Base-by-base conservation (phyloP, 768 basidiomycete genomes). In the Jaapia argillacea region DNA sequence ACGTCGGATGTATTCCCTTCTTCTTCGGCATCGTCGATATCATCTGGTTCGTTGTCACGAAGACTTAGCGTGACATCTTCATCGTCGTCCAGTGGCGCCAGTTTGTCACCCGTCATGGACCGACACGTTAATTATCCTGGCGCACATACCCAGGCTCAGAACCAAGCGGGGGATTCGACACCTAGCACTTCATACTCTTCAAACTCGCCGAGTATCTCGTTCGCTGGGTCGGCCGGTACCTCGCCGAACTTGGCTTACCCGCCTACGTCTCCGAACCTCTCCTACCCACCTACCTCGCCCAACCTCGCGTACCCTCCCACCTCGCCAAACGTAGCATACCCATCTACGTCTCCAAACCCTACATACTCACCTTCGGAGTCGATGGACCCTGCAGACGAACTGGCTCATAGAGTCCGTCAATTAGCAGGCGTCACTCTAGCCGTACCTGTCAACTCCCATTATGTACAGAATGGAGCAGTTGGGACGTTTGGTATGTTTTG, bases 51-150 rank as follows among this genome's bases (percentile, higher is more conserved):
- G 10, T 10, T 10, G 10, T 51, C 47, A 4, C 62, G 75, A 5
- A 65, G 75, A 28, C 59, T 77, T 4, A 79, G 77, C 54, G 55
- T 77, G 6, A 71, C 72, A 6, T 79, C 78, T 0, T 71, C 70
- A 0, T 71, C 72, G 1, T 70, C 76, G 10, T 73, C 74, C 3
- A 75, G 77, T 10, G 74, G 70, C 13, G 72, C 69, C 0, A 75
- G 76, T 0, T 58, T 75, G 10, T 76, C 76, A 1, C 71, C 78
- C 0, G 55, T 68, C 5, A 59, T 70, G 13, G 71, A 77, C 24
- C 62, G 64, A 1, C 40, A 53, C 0, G 56, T 63, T n/a, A n/a
- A n/a, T n/a, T n/a, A n/a, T n/a, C n/a, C n/a, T n/a, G n/a, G n/a
- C n/a, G n/a, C n/a, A n/a, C n/a, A n/a, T n/a, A n/a, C n/a, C n/a